Conservation (phyloP, 352 stramenopile species). For the Phytophthora citrophthora region DNA sequence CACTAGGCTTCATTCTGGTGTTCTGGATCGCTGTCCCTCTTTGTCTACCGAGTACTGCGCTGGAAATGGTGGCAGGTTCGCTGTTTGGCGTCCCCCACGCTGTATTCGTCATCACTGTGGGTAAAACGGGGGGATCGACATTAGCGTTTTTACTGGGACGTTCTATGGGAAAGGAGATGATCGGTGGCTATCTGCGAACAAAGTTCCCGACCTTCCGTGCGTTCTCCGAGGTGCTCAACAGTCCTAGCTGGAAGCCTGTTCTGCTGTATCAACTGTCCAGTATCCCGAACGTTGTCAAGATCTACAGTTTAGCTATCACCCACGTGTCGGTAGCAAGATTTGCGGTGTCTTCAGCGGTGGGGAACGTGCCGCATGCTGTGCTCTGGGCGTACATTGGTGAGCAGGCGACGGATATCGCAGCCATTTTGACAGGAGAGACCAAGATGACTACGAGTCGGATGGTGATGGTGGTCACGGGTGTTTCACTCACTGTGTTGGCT, state of each 20-base stretch:
- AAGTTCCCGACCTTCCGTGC: conserved; percentile 77
- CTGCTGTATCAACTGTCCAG: conserved; percentile 81
- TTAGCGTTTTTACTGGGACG: conserved; percentile 69
- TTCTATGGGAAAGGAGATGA: conserved; percentile 57
- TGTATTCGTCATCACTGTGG: conserved; percentile 64
- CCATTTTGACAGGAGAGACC: conserved; percentile 56
- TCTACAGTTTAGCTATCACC: conserved; percentile 81
- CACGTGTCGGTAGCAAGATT: conserved; percentile 65
- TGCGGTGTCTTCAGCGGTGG: conserved; percentile 58
- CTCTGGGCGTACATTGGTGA: conserved; percentile 78
- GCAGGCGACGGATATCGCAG: conserved; percentile 72
- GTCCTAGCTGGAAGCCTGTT: conserved; percentile 76
- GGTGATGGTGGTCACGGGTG: conserved; percentile 47
- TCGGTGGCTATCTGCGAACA: conserved; percentile 64
- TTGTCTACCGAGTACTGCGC: conserved; percentile 67
- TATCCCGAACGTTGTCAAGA: conserved; percentile 82
- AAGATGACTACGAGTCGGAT: conserved; percentile 55
- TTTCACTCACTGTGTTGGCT: conserved; percentile 52
- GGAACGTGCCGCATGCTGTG: conserved; percentile 62
- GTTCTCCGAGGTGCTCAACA: conserved; percentile 68
- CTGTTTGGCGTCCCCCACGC: conserved; percentile 66
- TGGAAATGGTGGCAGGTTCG: conserved; percentile 70
- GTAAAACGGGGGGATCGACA: conserved; percentile 74
- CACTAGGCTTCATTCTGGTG: conserved; percentile 49
- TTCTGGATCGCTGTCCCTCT: conserved; percentile 77